phyloP scores from a whole-genome alignment of 2,329 filamentous ascomycete genomes.

The Diaporthe amygdali region DNA sequence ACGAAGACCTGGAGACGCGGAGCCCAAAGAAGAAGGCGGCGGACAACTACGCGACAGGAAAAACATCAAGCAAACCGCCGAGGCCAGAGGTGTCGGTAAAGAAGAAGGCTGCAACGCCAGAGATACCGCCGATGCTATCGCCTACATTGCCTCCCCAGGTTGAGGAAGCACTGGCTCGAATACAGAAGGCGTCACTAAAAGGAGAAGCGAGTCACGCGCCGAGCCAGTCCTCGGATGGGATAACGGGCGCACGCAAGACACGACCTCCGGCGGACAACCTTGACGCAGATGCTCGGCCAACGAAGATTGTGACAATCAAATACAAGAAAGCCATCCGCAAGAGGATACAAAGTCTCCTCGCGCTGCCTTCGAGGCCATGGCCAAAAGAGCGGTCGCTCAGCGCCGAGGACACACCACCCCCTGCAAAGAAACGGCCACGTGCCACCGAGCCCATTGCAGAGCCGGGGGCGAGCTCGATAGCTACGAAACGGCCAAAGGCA shows the following conservation, averaged over 20 bases:
- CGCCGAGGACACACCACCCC: slow-evolving; percentile 44
- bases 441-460: slow-evolving; percentile 39
- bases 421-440: slow-evolving; percentile 56
- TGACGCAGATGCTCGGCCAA: slow-evolving; percentile 35
- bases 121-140: slow-evolving; percentile 57
- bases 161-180: slow-evolving; percentile 50
- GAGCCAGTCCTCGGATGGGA: slow-evolving; percentile 37
- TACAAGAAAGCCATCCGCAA: slow-evolving; percentile 51
- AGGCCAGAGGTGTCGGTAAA: slow-evolving; percentile 35
- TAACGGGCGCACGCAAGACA: slow-evolving; percentile 42
- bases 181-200: slow-evolving; percentile 37
- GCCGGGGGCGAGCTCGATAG: slow-evolving; percentile 28
- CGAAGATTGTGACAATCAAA: slow-evolving; percentile 50
- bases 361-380: slow-evolving; percentile 42
- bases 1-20: slow-evolving; percentile 39
- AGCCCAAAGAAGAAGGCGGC: slow-evolving; percentile 34
- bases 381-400: slow-evolving; percentile 49
- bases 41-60: slow-evolving; percentile 39
- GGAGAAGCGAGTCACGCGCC: slow-evolving; percentile 27
- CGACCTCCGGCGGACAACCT: slow-evolving; percentile 35
- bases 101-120: slow-evolving; percentile 42
- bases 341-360: slow-evolving; percentile 52
- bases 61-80: slow-evolving; percentile 28
- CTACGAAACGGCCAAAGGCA: slow-evolving; percentile 48
- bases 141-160: slow-evolving; percentile 60